Evolutionary conservation across 441 rosid genomes (phyloP).

Genomic region (Croton setiger): DNA sequence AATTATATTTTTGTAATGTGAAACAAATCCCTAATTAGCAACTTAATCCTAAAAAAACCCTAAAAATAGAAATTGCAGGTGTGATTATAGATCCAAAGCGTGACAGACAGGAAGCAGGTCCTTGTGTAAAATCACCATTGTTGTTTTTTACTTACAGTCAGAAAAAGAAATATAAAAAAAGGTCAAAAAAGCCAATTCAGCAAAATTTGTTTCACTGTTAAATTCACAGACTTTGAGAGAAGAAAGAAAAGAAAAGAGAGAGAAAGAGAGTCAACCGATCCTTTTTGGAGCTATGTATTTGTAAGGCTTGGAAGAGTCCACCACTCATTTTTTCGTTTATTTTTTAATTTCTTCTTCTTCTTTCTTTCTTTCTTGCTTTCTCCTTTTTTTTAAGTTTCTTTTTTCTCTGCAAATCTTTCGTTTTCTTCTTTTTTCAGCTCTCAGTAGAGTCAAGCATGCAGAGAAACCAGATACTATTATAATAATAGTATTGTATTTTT

Average conservation of each 20-base stretch:
- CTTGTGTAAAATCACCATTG: too few species aligned
- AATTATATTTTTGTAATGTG: too few species aligned
- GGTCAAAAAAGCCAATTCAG: neutral
- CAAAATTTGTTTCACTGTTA: neutral
- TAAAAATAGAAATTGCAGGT: neutral
- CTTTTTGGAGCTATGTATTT: slow-evolving; percentile 45
- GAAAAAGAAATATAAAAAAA: neutral
- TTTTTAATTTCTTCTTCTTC: neutral
- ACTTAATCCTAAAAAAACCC: neutral
- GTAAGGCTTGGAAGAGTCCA: slow-evolving; percentile 81
- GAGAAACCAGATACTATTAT: slow-evolving; percentile 8
- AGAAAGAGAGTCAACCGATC: slow-evolving; percentile 57
- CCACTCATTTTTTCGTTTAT: slow-evolving; percentile 43
- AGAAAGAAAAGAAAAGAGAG: neutral
- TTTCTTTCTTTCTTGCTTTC: neutral
- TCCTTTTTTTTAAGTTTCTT: neutral
- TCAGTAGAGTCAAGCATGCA: slow-evolving; percentile 44
- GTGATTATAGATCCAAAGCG: neutral
- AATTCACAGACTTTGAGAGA: slow-evolving; percentile 25
- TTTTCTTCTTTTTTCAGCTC: slow-evolving; percentile 10
- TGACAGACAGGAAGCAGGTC: neutral
- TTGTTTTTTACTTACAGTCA: neutral
- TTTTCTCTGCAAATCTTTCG: slow-evolving; percentile 12
- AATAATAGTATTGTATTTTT: neutral
- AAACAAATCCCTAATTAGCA: too few species aligned